Conservation (phyloP, 1,139 yeast species). For the Magnusiomyces clavatus region DNA sequence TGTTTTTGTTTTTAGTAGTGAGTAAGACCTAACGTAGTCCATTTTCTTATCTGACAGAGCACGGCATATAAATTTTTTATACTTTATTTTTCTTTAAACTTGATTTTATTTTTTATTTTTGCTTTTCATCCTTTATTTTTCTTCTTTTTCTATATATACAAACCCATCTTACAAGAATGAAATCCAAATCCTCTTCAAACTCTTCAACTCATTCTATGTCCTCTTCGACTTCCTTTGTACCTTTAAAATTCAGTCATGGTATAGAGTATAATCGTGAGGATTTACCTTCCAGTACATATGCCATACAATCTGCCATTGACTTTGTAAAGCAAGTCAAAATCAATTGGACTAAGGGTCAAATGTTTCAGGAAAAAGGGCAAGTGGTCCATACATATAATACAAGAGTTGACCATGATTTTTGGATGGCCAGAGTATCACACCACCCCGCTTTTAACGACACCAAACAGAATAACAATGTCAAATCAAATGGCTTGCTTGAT, state of each 20-base stretch:
- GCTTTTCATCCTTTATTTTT: neutral
- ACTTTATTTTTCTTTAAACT: no score
- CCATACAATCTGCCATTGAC: conserved; percentile 21
- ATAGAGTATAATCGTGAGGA: conserved; percentile 21
- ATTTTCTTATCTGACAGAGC: no score
- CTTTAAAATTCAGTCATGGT: conserved; percentile 7
- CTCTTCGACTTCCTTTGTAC: no score
- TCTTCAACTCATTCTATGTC: neutral
- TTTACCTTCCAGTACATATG: conserved; percentile 23
- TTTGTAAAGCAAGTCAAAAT: conserved; percentile 18
- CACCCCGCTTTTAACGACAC: conserved; percentile 21
- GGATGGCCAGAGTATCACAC: conserved; percentile 41
- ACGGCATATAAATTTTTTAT: no score
- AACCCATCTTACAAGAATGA: neutral
- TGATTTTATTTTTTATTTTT: no score
- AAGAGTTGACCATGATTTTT: conserved; percentile 34
- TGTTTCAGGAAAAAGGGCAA: conserved; percentile 13
- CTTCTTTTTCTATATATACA: neutral
- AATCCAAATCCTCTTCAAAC: neutral
- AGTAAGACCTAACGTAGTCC: no score
- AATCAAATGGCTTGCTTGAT: neutral
- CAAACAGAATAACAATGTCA: no score
- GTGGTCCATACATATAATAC: conserved; percentile 36
- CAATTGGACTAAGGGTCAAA: conserved; percentile 22
- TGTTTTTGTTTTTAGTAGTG: no score